Evolutionary conservation across 106 monocot genomes (phyloP).

Genomic region (Dioscorea alata): DNA sequence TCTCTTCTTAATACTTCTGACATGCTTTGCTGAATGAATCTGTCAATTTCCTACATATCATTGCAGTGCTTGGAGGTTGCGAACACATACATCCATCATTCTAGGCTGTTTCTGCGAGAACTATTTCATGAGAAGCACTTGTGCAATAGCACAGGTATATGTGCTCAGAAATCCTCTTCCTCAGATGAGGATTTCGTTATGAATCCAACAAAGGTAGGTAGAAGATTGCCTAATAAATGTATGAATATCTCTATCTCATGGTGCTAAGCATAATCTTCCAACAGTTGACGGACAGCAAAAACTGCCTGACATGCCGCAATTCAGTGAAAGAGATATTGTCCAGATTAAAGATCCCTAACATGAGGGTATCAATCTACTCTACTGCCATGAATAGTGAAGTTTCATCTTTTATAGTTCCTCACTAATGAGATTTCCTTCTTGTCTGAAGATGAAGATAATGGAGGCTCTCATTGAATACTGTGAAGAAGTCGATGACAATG

Average conservation of each 20-base stretch:
- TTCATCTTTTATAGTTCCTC: background rate
- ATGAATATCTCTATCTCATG: background rate
- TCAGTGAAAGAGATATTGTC: constrained; percentile 10
- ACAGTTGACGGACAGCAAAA: constrained; percentile 5
- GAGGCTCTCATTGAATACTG: constrained; percentile 22
- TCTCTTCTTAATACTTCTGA: too few relatives aligned
- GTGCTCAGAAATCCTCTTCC: background rate
- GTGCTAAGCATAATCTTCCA: background rate
- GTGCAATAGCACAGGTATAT: constrained; percentile 4
- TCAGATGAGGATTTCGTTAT: background rate
- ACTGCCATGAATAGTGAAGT: background rate
- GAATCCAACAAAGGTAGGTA: background rate
- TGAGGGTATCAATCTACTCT: constrained; percentile 11
- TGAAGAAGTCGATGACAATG: constrained; percentile 24
- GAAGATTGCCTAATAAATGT: background rate
- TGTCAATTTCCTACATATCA: background rate
- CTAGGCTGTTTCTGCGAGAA: background rate
- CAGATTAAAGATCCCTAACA: constrained; percentile 9
- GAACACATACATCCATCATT: background rate
- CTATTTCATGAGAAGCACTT: constrained; percentile 1
- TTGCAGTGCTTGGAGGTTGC: constrained; percentile 3
- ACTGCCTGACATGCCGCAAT: constrained; percentile 14
- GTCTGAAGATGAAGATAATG: constrained; percentile 17
- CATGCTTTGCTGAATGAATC: too few relatives aligned
- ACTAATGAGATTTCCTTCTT: background rate